Evolutionary conservation across 106 monocot species (phyloP).

Genomic region (Allium fistulosum): DNA sequence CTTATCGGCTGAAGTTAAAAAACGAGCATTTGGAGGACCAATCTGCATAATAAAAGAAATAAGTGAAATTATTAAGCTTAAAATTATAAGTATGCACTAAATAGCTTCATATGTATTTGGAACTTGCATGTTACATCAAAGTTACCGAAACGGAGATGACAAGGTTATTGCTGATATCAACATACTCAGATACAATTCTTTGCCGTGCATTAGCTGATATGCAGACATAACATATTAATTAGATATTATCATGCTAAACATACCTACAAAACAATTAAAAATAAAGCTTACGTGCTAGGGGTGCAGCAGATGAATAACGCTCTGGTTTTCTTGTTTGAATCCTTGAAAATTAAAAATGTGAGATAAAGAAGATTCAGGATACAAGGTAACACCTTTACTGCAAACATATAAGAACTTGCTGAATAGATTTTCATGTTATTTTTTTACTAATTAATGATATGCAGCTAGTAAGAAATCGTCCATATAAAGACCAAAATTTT

Average conservation of each 20-base stretch:
- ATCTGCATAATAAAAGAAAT: constrained; percentile 49
- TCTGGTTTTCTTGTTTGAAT: constrained; percentile 95
- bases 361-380: neutral
- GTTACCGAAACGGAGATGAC: constrained; percentile 96
- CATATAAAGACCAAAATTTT: no score
- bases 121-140: constrained; percentile 15
- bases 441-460: neutral
- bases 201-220: constrained; percentile 87
- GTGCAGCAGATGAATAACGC: constrained; percentile 96
- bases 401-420: neutral
- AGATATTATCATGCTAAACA: no score
- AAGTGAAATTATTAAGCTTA: neutral
- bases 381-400: neutral
- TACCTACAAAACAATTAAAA: neutral
- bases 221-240: no score
- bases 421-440: no score
- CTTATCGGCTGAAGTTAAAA: constrained; percentile 68
- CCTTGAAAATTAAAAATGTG: constrained; percentile 33
- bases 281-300: constrained; percentile 70
- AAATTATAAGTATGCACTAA: neutral
- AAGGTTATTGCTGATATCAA: constrained; percentile 85
- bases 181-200: constrained; percentile 86
- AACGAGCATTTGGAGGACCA: constrained; percentile 81
- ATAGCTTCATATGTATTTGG: neutral
- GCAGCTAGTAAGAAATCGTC: neutral